A percentile compares a stretch with the other conserved stretches of the same genome.
These are phyloP conservation scores for Myriosclerotinia curreyana DNA, from an alignment of 2,329 filamentous ascomycete genomes.

Conservation along the genomic window DNA sequence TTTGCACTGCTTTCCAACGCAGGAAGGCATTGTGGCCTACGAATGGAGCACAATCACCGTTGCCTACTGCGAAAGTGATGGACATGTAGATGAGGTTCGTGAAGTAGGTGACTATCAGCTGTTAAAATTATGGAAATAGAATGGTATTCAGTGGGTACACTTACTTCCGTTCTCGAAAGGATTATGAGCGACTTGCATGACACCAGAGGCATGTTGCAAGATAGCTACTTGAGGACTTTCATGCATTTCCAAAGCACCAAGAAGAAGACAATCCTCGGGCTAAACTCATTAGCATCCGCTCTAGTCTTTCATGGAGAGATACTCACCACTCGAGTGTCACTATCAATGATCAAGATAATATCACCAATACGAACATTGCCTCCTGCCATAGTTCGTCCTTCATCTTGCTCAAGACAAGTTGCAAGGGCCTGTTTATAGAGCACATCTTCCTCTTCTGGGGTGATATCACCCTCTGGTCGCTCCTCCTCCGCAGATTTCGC, in stretches of 20 bases:
- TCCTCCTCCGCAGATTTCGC: slow-evolving; percentile 10
- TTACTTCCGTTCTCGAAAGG: slow-evolving; percentile 67
- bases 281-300: slow-evolving; percentile 1
- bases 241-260: slow-evolving; percentile 64
- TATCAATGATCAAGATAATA: slow-evolving; percentile 66
- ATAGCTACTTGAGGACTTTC: slow-evolving; percentile 67
- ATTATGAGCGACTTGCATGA: slow-evolving; percentile 71
- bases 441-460: slow-evolving; percentile 43
- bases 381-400: slow-evolving; percentile 55
- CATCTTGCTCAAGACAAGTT: slow-evolving; percentile 49
- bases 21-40: slow-evolving; percentile 76
- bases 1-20: slow-evolving; percentile 63
- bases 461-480: slow-evolving; percentile 24
- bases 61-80: slow-evolving; percentile 67
- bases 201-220: slow-evolving; percentile 68
- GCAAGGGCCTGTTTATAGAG: slow-evolving; percentile 49
- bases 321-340: slow-evolving; percentile 56
- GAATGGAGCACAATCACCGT: slow-evolving; percentile 62
- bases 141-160: background rate
- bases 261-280: slow-evolving; percentile 30
- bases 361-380: slow-evolving; percentile 61
- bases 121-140: background rate
- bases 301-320: background rate
- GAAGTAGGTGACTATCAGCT: slow-evolving; percentile 63
- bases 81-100: slow-evolving; percentile 74